phyloP scores from a whole-genome alignment of 192 early-diverging fungal genomes.

The Phycomyces blakesleeanus region DNA sequence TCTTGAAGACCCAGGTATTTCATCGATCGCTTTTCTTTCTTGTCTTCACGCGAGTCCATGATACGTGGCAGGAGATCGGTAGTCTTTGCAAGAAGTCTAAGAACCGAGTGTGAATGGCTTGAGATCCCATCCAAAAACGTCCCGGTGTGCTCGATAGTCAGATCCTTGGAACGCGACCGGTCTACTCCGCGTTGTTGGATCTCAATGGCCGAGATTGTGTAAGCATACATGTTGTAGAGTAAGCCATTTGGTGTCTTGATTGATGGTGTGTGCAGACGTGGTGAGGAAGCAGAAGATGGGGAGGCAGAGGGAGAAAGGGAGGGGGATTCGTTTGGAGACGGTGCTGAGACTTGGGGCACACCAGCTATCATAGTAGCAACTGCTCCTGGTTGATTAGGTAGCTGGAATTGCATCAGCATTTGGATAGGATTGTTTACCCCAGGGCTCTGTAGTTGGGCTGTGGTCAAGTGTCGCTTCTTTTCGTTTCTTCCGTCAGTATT shows the following conservation, averaged over 20 bases:
- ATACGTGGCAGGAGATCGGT: slow-evolving; percentile 16
- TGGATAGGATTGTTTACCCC: no score
- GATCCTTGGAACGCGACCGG: slow-evolving; percentile 28
- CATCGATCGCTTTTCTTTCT: not conserved
- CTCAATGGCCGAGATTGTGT: slow-evolving; percentile 69
- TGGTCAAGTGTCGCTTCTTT: not conserved
- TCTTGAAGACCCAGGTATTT: slow-evolving; percentile 10
- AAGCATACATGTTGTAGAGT: slow-evolving; percentile 58
- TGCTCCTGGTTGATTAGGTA: no score
- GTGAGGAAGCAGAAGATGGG: no score
- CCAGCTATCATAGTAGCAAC: no score
- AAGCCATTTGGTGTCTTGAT: slow-evolving; percentile 22
- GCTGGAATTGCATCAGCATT: no score
- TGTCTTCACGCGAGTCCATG: slow-evolving; percentile 5
- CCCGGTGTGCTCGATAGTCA: slow-evolving; percentile 30
- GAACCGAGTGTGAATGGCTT: slow-evolving; percentile 57
- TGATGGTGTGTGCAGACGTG: no score
- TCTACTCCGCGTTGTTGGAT: slow-evolving; percentile 66
- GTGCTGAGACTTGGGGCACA: no score
- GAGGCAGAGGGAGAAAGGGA: no score
- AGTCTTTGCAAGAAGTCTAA: slow-evolving; percentile 65
- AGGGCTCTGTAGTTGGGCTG: no score
- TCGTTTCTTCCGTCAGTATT: not conserved
- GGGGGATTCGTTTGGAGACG: no score
- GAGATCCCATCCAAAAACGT: slow-evolving; percentile 65